phyloP scores from a whole-genome alignment of 108 stramenopile species.

The Cyclostephanos tholiformis region DNA sequence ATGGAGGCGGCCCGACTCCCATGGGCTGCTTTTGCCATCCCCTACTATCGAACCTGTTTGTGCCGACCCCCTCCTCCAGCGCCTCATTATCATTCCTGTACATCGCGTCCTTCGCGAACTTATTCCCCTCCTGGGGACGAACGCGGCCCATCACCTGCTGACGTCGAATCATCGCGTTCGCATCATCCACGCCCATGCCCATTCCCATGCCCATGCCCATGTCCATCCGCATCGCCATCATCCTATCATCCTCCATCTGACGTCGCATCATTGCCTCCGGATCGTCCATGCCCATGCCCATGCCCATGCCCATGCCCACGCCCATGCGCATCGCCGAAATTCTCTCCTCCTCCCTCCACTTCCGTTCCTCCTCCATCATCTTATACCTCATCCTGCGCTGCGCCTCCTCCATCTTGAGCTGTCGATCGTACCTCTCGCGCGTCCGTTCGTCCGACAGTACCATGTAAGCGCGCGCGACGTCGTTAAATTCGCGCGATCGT shows the following conservation, averaged over 20 bases:
- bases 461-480: slow-evolving; percentile 49
- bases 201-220: not conserved
- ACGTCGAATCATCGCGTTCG: not conserved
- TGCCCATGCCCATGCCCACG: not conserved
- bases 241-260: slow-evolving; percentile 7
- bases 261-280: not conserved
- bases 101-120: slow-evolving; percentile 31
- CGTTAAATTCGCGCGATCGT: slow-evolving; percentile 27
- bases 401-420: slow-evolving; percentile 10
- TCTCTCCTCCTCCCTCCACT: slow-evolving; percentile 11
- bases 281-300: slow-evolving; percentile 1
- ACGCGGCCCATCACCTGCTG: not conserved
- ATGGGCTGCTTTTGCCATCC: not conserved
- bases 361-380: slow-evolving; percentile 23
- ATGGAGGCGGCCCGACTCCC: not conserved
- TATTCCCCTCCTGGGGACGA: slow-evolving; percentile 13
- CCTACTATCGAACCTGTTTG: slow-evolving; percentile 7
- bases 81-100: slow-evolving; percentile 26
- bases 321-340: not conserved
- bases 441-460: slow-evolving; percentile 35
- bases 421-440: slow-evolving; percentile 28
- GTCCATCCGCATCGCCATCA: slow-evolving; percentile 1
- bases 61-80: not conserved
- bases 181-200: not conserved
- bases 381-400: slow-evolving; percentile 16